Base-by-base conservation (phyloP, 768 basidiomycete species). In the Boletus rubropictus region DNA sequence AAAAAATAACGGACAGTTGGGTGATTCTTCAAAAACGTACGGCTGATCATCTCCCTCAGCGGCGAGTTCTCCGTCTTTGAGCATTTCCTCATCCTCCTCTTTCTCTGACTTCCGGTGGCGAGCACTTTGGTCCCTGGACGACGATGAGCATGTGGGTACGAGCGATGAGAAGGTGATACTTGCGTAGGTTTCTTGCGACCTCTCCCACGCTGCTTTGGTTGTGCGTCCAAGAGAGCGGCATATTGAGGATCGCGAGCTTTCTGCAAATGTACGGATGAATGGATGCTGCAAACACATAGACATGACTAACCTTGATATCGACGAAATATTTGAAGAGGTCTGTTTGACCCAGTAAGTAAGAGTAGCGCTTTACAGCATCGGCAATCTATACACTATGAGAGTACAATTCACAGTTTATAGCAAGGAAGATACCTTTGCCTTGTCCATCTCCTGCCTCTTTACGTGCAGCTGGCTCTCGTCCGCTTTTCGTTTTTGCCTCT, bases 261-360 rank as follows among this genome's bases (percentile, higher is more conserved):
- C 88, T 94, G 63, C 15, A 57, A 9, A 27, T 21, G 32, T 49
- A 44, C 39, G 10, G 14, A 39, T 51, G 18, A 50, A 35, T 6
- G 34, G 11, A 20, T 17, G 36, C n/a, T 22, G 12, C 12, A 12
- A 5, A 17, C 9, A 25, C 5, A 8, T 11, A 28, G 28, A 17
- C 15, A 41, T 5, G 37, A 52, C 73, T 22, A 18, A 88, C 91
- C 79, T 96, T 95, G 68, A 97, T 85, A 63, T 97, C 92, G 7
- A 97, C 89, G 62, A 98, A 97, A 67, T 98, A 94, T 58, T 92
- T 91, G 75, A 99, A 99, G 17, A 98, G 75, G 55, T 98, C 96
- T 0, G 94, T 98, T 65, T 99, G 94, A 7, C 96, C 96, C 2
- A 99, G 78, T n/a, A 98, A 80, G 67, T 97, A 98, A 2, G 89